Conservation (phyloP, 306 rosid genomes). For the Vigna angularis region DNA sequence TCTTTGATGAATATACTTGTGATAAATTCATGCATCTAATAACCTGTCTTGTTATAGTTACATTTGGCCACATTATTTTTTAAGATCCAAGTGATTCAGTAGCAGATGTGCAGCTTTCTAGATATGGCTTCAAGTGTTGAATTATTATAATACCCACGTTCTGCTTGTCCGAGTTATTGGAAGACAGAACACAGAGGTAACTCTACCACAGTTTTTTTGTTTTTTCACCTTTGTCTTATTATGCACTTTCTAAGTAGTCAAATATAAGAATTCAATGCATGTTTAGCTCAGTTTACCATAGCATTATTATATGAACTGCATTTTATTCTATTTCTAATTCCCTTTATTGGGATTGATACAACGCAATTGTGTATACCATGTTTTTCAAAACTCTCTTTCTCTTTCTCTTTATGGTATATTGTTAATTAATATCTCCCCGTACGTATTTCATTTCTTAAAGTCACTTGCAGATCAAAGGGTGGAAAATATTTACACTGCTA, state of each 20-base stretch:
- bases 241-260: conserved; percentile 18
- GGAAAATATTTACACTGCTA: not conserved
- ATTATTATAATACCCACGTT: conserved; percentile 34
- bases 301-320: not conserved
- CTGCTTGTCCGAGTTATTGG: conserved; percentile 42
- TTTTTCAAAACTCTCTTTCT: not conserved
- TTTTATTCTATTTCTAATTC: not conserved
- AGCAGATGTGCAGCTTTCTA: conserved; percentile 47
- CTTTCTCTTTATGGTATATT: not conserved
- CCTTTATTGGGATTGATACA: conserved; percentile 40
- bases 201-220: not conserved
- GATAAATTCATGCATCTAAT: conserved; percentile 28
- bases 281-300: not conserved
- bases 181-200: conserved; percentile 35
- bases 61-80: conserved; percentile 28
- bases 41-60: not conserved
- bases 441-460: conserved; percentile 23
- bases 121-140: conserved; percentile 16
- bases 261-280: conserved; percentile 23
- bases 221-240: not conserved
- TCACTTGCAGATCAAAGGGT: not conserved
- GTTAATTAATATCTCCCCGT: not conserved
- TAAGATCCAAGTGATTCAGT: conserved; percentile 51
- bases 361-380: conserved; percentile 32
- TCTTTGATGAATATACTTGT: conserved; percentile 28